These are phyloP conservation scores for Erysimum cheiri DNA, from an alignment of 441 rosid species.

Conservation along the genomic window DNA sequence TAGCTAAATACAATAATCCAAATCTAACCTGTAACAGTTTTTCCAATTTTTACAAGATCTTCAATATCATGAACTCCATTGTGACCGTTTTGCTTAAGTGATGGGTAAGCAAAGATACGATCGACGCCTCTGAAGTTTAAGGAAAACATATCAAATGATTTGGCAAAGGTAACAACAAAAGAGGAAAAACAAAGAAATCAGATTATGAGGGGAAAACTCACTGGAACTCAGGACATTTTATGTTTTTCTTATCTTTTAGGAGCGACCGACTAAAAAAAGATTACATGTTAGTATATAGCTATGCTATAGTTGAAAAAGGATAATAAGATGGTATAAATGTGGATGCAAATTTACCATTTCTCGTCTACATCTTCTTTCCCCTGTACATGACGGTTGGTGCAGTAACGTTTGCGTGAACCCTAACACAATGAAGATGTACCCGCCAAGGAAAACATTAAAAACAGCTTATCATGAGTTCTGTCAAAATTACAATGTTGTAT, in stretches of 20 bases:
- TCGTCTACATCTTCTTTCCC: slow-evolving; percentile 88
- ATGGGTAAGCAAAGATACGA: slow-evolving; percentile 76
- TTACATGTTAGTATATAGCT: slow-evolving; percentile 40
- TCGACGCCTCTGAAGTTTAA: slow-evolving; percentile 61
- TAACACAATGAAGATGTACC: slow-evolving; percentile 38
- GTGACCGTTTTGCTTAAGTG: slow-evolving; percentile 88
- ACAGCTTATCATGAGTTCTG: background rate
- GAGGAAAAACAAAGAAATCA: slow-evolving; percentile 23
- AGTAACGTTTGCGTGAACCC: slow-evolving; percentile 95
- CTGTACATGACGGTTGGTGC: slow-evolving; percentile 70
- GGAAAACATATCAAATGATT: slow-evolving; percentile 26
- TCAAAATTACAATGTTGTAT: background rate
- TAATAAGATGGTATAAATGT: slow-evolving; percentile 8
- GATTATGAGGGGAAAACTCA: slow-evolving; percentile 50
- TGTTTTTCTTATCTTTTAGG: slow-evolving; percentile 55
- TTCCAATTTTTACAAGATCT: slow-evolving; percentile 96
- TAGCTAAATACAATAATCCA: slow-evolving; percentile 8
- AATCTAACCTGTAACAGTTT: slow-evolving; percentile 75
- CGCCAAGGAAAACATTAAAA: background rate
- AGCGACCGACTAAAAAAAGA: slow-evolving; percentile 72
- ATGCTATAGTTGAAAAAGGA: slow-evolving; percentile 21
- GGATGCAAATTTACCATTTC: slow-evolving; percentile 70
- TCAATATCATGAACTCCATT: slow-evolving; percentile 96
- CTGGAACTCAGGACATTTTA: slow-evolving; percentile 83
- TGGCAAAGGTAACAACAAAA: slow-evolving; percentile 28